A percentile compares a stretch with the other conserved stretches of the same genome.
These are phyloP conservation scores for Gymnopus androsaceus DNA, from an alignment of 1,284 basidiomycete species.

Conservation along the genomic window DNA sequence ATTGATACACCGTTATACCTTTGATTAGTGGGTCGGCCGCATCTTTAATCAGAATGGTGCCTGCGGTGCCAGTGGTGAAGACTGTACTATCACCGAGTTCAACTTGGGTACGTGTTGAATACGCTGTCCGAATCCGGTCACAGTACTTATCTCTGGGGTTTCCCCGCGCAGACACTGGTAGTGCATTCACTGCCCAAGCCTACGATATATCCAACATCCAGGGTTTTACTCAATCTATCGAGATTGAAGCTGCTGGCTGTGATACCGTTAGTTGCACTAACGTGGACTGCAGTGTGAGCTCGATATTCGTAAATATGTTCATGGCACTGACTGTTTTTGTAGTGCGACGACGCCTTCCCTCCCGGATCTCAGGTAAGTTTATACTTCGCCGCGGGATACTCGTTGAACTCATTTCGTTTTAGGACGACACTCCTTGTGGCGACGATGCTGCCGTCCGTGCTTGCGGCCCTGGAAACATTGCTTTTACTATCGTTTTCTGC, in stretches of 20 bases:
- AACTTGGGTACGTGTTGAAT: conserved; percentile 30
- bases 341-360: conserved; percentile 38
- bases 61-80: conserved; percentile 38
- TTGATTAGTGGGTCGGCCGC: conserved; percentile 40
- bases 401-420: not conserved
- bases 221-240: conserved; percentile 42
- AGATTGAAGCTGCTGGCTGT: conserved; percentile 37
- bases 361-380: conserved; percentile 33
- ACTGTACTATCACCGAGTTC: conserved; percentile 40
- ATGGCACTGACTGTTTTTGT: too few relatives aligned
- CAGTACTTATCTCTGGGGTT: not conserved
- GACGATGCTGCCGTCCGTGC: conserved; percentile 17
- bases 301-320: not conserved
- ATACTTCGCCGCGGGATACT: not conserved
- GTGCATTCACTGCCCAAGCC: conserved; percentile 35
- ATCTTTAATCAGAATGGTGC: conserved; percentile 37
- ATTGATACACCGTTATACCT: not conserved
- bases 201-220: conserved; percentile 47
- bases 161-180: conserved; percentile 32
- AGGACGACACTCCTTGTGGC: conserved; percentile 13
- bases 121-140: not conserved
- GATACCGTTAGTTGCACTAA: conserved; percentile 41
- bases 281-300: conserved; percentile 32
- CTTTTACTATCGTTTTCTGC: conserved; percentile 21
- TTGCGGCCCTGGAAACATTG: conserved; percentile 16